phyloP scores from a whole-genome alignment of 805 yeast genomes.

The Candida golubevii region DNA sequence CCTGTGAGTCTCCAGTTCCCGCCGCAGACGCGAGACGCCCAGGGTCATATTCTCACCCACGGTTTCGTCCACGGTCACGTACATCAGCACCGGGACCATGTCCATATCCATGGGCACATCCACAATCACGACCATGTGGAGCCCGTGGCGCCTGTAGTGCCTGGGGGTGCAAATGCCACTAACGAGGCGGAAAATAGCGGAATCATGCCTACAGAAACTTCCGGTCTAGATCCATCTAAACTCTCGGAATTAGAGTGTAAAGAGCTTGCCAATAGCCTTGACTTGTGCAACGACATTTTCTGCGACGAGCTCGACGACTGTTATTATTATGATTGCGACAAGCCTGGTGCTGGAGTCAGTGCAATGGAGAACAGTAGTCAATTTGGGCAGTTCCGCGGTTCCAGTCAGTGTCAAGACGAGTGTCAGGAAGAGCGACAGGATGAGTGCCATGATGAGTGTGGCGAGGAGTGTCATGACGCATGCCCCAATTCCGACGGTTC shows the following conservation, averaged over 20 bases:
- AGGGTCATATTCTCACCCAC: constrained; percentile 26
- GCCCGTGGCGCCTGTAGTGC: background rate
- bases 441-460: background rate
- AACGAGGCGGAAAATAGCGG: too few relatives aligned
- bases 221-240: too few relatives aligned
- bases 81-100: constrained; percentile 56
- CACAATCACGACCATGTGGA: constrained; percentile 44
- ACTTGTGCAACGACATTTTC: constrained; percentile 36
- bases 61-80: constrained; percentile 68
- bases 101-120: constrained; percentile 66
- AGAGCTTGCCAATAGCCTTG: constrained; percentile 27
- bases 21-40: constrained; percentile 4
- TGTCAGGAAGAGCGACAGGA: constrained; percentile 2
- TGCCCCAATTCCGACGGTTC: constrained; percentile 1
- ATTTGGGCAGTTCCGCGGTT: background rate
- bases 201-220: too few relatives aligned
- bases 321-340: constrained; percentile 33
- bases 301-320: constrained; percentile 45
- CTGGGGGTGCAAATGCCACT: too few relatives aligned
- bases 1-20: constrained; percentile 3
- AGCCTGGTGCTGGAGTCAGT: background rate
- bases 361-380: background rate
- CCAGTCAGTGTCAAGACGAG: background rate
- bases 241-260: constrained; percentile 17
- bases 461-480: constrained; percentile 7